Evolutionary conservation across 176 grass and related monocot species (phyloP).

Genomic region (Cenchrus americanus): DNA sequence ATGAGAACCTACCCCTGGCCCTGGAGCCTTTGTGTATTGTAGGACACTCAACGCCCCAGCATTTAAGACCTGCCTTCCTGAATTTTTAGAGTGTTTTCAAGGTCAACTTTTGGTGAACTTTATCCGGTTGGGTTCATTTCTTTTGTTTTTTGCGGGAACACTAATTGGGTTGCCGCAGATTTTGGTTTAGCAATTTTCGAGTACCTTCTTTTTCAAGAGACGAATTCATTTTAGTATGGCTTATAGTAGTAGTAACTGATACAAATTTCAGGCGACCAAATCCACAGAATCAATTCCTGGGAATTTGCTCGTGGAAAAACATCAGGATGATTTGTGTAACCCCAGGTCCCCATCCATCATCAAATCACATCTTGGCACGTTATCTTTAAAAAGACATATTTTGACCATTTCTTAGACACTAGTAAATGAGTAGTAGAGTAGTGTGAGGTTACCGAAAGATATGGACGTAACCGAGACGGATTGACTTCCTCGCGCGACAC

Average conservation of each 20-base stretch:
- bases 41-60: constrained; percentile 18
- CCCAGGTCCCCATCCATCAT: background rate
- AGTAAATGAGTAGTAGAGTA: background rate
- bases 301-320: background rate
- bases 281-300: background rate
- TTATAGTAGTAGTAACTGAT: background rate
- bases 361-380: background rate
- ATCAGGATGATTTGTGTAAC: background rate
- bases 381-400: background rate
- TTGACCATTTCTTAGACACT: constrained; percentile 13
- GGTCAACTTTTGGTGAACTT: constrained; percentile 22
- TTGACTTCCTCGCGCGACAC: constrained; percentile 29
- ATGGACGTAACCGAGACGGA: constrained; percentile 12
- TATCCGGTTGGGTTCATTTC: background rate
- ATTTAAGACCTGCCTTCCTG: constrained; percentile 28
- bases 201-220: background rate
- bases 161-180: background rate
- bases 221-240: background rate
- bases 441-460: background rate
- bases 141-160: background rate
- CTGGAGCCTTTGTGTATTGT: background rate
- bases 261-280: background rate
- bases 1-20: background rate
- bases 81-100: constrained; percentile 1
- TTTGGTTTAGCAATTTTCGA: background rate